phyloP scores from a whole-genome alignment of 441 rosid species.

The Theobroma grandiflorum region DNA sequence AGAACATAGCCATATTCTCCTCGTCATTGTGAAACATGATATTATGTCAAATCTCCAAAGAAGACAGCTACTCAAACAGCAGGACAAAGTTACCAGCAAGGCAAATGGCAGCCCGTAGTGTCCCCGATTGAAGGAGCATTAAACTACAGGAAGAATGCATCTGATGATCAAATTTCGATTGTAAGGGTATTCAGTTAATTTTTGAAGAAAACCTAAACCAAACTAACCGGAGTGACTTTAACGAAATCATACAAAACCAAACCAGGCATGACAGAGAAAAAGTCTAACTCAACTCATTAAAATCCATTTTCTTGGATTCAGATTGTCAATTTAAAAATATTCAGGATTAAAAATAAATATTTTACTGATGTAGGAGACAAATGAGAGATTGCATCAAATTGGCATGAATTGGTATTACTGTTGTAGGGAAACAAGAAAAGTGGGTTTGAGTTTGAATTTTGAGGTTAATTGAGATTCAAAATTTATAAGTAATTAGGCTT shows the following conservation, averaged over 20 bases:
- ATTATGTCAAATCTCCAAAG: too few species aligned
- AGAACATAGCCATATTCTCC: neutral
- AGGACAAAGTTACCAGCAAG: neutral
- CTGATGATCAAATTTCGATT: neutral
- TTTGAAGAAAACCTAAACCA: neutral
- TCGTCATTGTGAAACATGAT: neutral
- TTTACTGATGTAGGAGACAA: neutral
- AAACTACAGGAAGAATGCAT: neutral
- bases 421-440: neutral
- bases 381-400: neutral
- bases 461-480: too few species aligned
- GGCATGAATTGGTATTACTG: neutral
- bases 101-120: neutral
- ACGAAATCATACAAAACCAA: neutral
- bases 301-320: neutral
- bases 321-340: neutral
- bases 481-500: too few species aligned
- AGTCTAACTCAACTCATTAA: neutral
- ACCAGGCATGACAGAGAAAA: neutral
- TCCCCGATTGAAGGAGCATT: neutral
- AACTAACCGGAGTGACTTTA: neutral
- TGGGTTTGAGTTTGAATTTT: too few species aligned
- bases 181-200: neutral
- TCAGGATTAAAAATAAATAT: neutral
- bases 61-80: neutral